phyloP scores from a whole-genome alignment of 2,329 filamentous ascomycete genomes.

The Coniochaeta hoffmannii region DNA sequence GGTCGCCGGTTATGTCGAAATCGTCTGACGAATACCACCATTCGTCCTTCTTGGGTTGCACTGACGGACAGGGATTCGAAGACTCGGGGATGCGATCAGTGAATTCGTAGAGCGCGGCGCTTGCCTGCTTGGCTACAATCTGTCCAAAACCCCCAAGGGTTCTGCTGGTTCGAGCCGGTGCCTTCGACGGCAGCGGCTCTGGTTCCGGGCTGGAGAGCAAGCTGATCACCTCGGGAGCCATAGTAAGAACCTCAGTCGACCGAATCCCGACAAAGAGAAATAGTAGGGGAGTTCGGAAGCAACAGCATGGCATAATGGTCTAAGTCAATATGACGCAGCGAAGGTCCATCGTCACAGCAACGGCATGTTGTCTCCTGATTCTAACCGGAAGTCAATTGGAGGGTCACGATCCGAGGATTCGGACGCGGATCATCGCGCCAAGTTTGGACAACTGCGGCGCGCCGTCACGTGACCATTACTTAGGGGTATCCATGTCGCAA shows the following conservation, averaged over 20 bases:
- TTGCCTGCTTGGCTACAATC: neutral
- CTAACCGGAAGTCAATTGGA: neutral
- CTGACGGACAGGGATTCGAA: neutral
- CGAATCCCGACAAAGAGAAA: neutral
- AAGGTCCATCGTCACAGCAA: neutral
- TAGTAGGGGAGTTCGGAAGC: neutral
- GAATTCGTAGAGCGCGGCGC: neutral
- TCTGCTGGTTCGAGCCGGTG: neutral
- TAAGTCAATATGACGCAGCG: neutral
- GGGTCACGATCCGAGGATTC: neutral
- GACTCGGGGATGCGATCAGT: neutral
- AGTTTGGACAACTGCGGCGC: neutral
- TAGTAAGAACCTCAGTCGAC: slow-evolving; percentile 4
- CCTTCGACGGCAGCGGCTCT: neutral
- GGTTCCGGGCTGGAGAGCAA: slow-evolving; percentile 22
- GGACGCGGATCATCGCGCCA: neutral
- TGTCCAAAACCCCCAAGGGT: neutral
- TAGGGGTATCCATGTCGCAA: neutral
- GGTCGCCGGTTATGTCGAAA: slow-evolving; percentile 31
- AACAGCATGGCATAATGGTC: neutral
- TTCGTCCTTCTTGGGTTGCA: neutral
- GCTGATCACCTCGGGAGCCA: slow-evolving; percentile 27
- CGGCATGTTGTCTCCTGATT: neutral
- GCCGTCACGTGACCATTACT: neutral
- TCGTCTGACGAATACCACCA: slow-evolving; percentile 26